phyloP scores from a whole-genome alignment of 805 yeast species.

The Debaryomyces castellii region DNA sequence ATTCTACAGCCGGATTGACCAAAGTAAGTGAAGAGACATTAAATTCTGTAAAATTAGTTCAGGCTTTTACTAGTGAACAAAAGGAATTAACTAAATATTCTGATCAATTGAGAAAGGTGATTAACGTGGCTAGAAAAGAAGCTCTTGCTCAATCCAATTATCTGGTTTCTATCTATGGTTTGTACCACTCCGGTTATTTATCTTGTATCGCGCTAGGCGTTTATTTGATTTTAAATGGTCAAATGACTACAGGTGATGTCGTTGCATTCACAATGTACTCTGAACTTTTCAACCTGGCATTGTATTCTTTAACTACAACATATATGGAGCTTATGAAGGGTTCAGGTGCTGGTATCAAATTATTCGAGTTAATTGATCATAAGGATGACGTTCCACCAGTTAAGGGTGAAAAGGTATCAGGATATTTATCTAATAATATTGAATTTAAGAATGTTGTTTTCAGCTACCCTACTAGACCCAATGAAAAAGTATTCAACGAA shows the following conservation, averaged over 20 bases:
- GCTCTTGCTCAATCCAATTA: conserved; percentile 46
- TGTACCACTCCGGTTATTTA: conserved; percentile 43
- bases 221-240: conserved; percentile 39
- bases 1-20: conserved; percentile 45
- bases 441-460: conserved; percentile 40
- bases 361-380: conserved; percentile 42
- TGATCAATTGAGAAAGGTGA: conserved; percentile 37
- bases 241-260: conserved; percentile 48
- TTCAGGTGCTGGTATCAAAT: conserved; percentile 45
- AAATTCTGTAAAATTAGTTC: conserved; percentile 41
- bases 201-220: conserved; percentile 44
- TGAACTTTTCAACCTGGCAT: conserved; percentile 44
- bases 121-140: conserved; percentile 42
- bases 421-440: conserved; percentile 26
- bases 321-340: conserved; percentile 49
- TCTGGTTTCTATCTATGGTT: conserved; percentile 40
- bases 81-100: conserved; percentile 41
- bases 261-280: conserved; percentile 47
- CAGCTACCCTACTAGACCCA: conserved; percentile 41
- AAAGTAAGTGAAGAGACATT: conserved; percentile 45
- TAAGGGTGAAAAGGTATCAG: conserved; percentile 27
- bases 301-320: conserved; percentile 44
- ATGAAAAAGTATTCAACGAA: conserved; percentile 34
- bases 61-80: conserved; percentile 44
- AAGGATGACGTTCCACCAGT: conserved; percentile 36